Percentiles rank a stretch among this genome's conserved stretches.
These are phyloP conservation scores for Pueraria montana DNA, from an alignment of 306 rosid genomes.

Conservation along the genomic window DNA sequence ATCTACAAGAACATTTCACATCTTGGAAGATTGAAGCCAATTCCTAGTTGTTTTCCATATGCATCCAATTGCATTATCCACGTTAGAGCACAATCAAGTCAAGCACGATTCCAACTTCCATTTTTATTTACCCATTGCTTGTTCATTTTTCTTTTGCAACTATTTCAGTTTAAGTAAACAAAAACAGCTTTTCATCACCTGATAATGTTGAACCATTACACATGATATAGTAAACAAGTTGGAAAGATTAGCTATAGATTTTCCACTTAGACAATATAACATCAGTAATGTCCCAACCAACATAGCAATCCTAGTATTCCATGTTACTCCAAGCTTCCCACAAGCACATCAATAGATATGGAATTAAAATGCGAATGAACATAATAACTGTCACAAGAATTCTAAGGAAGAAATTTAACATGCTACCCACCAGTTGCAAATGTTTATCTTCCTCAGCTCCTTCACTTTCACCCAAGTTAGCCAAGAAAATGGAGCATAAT, in stretches of 20 bases:
- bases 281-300: slow-evolving; percentile 19
- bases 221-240: slow-evolving; percentile 6
- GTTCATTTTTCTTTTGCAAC: slow-evolving; percentile 12
- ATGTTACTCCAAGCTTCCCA: slow-evolving; percentile 31
- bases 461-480: slow-evolving; percentile 86
- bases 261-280: background rate
- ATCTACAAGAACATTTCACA: background rate
- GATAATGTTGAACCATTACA: slow-evolving; percentile 10
- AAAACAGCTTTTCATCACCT: slow-evolving; percentile 24
- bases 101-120: slow-evolving; percentile 4
- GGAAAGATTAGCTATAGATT: slow-evolving; percentile 2
- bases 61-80: slow-evolving; percentile 28
- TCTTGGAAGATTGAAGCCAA: slow-evolving; percentile 9
- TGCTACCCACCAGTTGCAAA: slow-evolving; percentile 64
- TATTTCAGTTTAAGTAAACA: slow-evolving; percentile 22
- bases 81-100: slow-evolving; percentile 24
- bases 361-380: slow-evolving; percentile 2
- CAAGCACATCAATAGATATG: background rate
- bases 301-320: slow-evolving; percentile 15
- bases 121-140: background rate
- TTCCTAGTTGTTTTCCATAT: slow-evolving; percentile 24
- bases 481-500: slow-evolving; percentile 92
- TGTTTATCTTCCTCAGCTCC: slow-evolving; percentile 73
- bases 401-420: slow-evolving; percentile 36
- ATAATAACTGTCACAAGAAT: slow-evolving; percentile 10